Evolutionary conservation across 768 basidiomycete genomes (phyloP), one percentile per base, ranked within the genome.

Genomic region (Boletus pseudopeckii): DNA sequence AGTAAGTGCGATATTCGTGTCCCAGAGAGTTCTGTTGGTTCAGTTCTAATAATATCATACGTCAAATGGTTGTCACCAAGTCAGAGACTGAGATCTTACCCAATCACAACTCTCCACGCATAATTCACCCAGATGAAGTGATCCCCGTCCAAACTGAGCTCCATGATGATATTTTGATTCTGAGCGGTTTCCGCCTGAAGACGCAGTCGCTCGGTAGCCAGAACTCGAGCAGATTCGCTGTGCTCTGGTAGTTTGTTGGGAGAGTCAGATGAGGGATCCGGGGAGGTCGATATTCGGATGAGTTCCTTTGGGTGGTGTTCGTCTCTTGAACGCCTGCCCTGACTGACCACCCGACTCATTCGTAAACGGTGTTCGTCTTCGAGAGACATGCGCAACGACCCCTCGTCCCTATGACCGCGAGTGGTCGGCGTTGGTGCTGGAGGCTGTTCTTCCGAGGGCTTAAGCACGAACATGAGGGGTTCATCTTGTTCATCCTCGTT

Each of bases 91-190:
- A 47, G 62, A 34, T 68, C 90, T 58, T 72, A 92, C 92, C 89
- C 92, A 50, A 96, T 84, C 22, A 98, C 92, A 50, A 88, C 84
- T 63, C 84, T 77, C 92, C 97, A 98, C 0, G 95, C 93, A 64
- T 95, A 91, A 71, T 97, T 98, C 43, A 96, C 80, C 90, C 94
- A 99, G 62, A 93, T 83, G 62, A 98, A 86, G 60, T 93, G 88
- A 67, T 98, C 94, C 9, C 93, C 94, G 66, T 98, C 93, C 59
- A 98, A 76, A 68, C 86, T 87, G 30, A 99, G 81, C 68, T 99
- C 97, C 76, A 98, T 80, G 28, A 99, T 92, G 50, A 98, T 91
- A 63, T 97, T 98, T 70, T 92, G 91, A 66, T 88, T 92, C 73
- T 96, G 92, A 7, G 95, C 93, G 2, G 90, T 91, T 70, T 98